Evolutionary conservation across 2,329 filamentous ascomycete species (phyloP), one percentile per base, ranked within the genome.

Genomic region (Gliomastix tumulicola): DNA sequence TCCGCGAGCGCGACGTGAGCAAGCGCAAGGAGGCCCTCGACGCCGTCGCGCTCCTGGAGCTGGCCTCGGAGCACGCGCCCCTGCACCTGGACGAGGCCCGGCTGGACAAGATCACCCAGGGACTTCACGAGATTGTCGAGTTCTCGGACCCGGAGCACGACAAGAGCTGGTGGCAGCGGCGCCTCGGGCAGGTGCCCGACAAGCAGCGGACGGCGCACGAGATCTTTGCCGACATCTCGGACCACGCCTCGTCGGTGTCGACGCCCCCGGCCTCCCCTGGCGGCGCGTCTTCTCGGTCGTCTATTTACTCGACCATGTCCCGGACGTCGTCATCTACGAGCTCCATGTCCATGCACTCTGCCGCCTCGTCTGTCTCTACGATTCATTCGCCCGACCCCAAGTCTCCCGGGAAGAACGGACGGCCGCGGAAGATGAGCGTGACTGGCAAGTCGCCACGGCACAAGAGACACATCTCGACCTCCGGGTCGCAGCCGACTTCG

Each of bases 101-200:
- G 43, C 38, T 45, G 10, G 50, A 53, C 34, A 31, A 47, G 3
- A 49, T 49, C 1, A 44, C 50, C 37, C 44, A 53, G 36, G 46
- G 46, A 8, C 41, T 53, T 18, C 38, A 42, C 3, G 50, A 53
- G 5, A 41, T 53, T 22, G 43, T 49, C 12, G 43, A 53, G 39
- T 51, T 45, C 28, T 53, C 44, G 1, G 33, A 32, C 1, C 35
- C 42, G n/a, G 50, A 48, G 30, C 42, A 50, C 28, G 42, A 53
- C 31, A 52, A 49, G 43, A 46, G 41, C 30, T 53, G 50, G 50
- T 53, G 50, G 50, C 50, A 52, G 43, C 50, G 50, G 5, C 42
- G 40, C 3, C 41, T 53, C 11, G 50, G 50, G 13, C 44, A 44
- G 40, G 34, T 42, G 15, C 39, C 48, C 7, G 41, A 53, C 13